These are phyloP conservation scores for Podospora comata DNA, from an alignment of 495 filamentous ascomycete genomes.

Conservation along the genomic window DNA sequence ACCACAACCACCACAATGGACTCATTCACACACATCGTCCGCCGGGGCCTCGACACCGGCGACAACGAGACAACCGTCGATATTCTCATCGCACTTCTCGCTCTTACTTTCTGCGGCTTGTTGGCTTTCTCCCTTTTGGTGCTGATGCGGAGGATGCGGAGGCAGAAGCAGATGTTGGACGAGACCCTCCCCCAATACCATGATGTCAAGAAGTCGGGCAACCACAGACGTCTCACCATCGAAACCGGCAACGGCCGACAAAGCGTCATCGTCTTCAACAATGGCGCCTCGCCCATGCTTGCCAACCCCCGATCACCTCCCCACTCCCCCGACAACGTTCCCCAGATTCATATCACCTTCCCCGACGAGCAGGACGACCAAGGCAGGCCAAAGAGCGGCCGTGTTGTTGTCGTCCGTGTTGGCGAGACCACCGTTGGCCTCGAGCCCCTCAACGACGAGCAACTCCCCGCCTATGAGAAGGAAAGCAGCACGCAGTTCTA, in stretches of 20 bases:
- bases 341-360: conserved; percentile 97
- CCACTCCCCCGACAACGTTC: conserved; percentile 71
- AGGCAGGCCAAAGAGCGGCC: conserved; percentile 77
- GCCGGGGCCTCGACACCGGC: conserved; percentile 50
- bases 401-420: conserved; percentile 88
- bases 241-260: conserved; percentile 65
- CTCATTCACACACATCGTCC: conserved; percentile 46
- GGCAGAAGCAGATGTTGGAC: conserved; percentile 46
- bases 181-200: conserved; percentile 58
- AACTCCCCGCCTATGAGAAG: conserved; percentile 83
- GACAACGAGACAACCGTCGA: conserved; percentile 56
- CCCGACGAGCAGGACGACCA: conserved; percentile 90
- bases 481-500: conserved; percentile 74
- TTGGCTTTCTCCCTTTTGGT: conserved; percentile 63
- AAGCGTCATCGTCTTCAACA: conserved; percentile 69
- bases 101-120: conserved; percentile 67
- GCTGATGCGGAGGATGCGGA: conserved; percentile 59
- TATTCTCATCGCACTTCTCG: conserved; percentile 75
- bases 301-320: conserved; percentile 71
- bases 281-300: conserved; percentile 67
- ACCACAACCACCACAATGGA: conserved; percentile 43
- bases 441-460: conserved; percentile 77
- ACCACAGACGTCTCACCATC: conserved; percentile 48
- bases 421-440: conserved; percentile 85
- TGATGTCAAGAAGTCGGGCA: conserved; percentile 40